A percentile compares a stretch with the other conserved stretches of the same genome.
Conservation (phyloP, 805 yeast genomes). For the Metschnikowia similis region DNA sequence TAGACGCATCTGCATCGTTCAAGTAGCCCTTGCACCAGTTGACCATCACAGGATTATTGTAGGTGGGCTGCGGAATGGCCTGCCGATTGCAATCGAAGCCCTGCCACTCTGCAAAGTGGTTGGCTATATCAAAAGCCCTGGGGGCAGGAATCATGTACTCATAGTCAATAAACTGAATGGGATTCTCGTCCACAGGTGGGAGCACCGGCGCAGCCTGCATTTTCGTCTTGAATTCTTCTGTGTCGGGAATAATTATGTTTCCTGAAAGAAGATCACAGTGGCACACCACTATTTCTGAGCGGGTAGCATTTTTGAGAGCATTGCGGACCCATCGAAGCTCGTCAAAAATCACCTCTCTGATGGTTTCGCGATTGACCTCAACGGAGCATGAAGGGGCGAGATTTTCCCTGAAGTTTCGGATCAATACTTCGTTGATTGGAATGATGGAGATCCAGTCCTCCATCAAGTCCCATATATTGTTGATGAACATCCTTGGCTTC, state of each 20-base stretch:
- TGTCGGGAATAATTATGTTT: conserved; percentile 55
- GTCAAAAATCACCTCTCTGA: conserved; percentile 35
- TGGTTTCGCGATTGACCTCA: conserved; percentile 20
- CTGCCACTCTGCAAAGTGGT: conserved; percentile 78
- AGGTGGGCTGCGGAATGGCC: conserved; percentile 52
- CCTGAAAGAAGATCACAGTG: conserved; percentile 77
- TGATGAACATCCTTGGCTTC: conserved; percentile 21
- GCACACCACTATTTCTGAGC: conserved; percentile 56
- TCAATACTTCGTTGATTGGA: conserved; percentile 45
- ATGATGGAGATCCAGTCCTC: conserved; percentile 60
- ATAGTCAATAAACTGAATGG: conserved; percentile 62
- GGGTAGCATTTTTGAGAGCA: conserved; percentile 28
- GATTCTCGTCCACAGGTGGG: conserved; percentile 26
- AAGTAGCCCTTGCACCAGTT: conserved; percentile 61
- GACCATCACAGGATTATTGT: conserved; percentile 40
- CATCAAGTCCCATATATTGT: conserved; percentile 57
- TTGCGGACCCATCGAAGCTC: conserved; percentile 56
- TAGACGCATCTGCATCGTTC: conserved; percentile 24
- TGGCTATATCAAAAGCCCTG: conserved; percentile 69
- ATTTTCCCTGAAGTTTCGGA: conserved; percentile 34
- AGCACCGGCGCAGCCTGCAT: conserved; percentile 1
- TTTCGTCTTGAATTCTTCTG: conserved; percentile 4
- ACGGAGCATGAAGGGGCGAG: conserved; percentile 5
- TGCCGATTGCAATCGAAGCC: conserved; percentile 68
- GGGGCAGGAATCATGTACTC: conserved; percentile 73